Percentiles rank a stretch among this genome's conserved stretches.
Conservation (phyloP, 2,329 filamentous ascomycete genomes). For the Cryphonectria parasitica region DNA sequence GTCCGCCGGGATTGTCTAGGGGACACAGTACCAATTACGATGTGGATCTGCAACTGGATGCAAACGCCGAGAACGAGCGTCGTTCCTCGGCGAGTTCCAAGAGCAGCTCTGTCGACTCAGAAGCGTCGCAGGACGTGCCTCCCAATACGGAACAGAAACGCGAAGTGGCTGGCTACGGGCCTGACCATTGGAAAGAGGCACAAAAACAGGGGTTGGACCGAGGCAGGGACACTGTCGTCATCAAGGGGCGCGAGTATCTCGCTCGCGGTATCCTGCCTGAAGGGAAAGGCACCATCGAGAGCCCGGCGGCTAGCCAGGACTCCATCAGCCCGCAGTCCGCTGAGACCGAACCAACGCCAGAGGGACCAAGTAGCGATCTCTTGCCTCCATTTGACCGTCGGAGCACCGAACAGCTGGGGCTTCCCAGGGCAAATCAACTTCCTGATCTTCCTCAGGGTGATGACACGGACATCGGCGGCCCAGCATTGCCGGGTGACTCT, state of each 20-base stretch:
- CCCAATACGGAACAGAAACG: conserved; percentile 66
- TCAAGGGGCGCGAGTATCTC: conserved; percentile 73
- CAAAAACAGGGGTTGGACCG: conserved; percentile 62
- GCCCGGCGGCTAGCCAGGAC: conserved; percentile 40
- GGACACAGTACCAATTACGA: conserved; percentile 77
- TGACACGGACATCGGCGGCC: conserved; percentile 82
- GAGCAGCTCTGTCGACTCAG: conserved; percentile 51
- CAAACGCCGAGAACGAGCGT: conserved; percentile 36
- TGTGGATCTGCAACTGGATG: conserved; percentile 54
- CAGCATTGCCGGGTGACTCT: conserved; percentile 61
- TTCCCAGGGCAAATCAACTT: conserved; percentile 71
- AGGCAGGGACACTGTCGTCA: conserved; percentile 72
- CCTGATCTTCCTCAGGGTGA: conserved; percentile 71
- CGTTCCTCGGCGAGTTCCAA: conserved; percentile 36
- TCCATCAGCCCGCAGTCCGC: conserved; percentile 30
- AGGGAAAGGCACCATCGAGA: conserved; percentile 62
- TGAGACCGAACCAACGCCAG: conserved; percentile 42
- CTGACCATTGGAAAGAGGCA: conserved; percentile 74
- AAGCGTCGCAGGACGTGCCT: conserved; percentile 48
- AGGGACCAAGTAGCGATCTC: conserved; percentile 47
- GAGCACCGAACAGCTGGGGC: conserved; percentile 68
- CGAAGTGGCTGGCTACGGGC: conserved; percentile 78
- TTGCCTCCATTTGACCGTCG: conserved; percentile 59
- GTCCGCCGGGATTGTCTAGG: conserved; percentile 37
- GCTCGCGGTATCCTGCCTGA: conserved; percentile 66